phyloP scores from a whole-genome alignment of 768 basidiomycete species.

The Xerocomus potaroensis region DNA sequence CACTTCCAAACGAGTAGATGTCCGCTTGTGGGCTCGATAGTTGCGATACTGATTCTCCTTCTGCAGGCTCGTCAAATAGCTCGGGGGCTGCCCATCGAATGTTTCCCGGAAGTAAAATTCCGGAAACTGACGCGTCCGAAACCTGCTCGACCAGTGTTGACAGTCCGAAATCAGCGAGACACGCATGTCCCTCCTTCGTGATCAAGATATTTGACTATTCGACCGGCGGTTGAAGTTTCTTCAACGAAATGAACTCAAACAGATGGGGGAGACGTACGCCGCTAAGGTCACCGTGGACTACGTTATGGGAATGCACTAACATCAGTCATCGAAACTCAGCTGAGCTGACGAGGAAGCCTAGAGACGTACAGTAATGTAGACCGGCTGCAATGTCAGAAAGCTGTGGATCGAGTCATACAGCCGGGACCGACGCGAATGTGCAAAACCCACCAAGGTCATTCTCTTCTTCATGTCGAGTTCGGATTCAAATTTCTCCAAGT shows the following conservation, averaged over 20 bases:
- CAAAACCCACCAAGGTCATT: slow-evolving; percentile 29
- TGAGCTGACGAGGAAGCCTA: slow-evolving; percentile 2
- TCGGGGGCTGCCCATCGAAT: slow-evolving; percentile 31
- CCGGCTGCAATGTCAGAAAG: slow-evolving; percentile 42
- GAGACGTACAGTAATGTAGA: slow-evolving; percentile 31
- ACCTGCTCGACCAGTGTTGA: slow-evolving; percentile 14
- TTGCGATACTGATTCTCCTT: not conserved
- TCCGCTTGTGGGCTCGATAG: slow-evolving; percentile 15
- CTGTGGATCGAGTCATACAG: slow-evolving; percentile 20
- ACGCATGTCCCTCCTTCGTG: slow-evolving; percentile 37
- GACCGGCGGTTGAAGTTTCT: not conserved
- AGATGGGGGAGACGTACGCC: slow-evolving; percentile 22
- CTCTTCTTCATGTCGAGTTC: slow-evolving; percentile 22
- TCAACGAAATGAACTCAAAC: not conserved
- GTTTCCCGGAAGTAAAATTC: slow-evolving; percentile 19
- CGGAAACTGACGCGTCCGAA: slow-evolving; percentile 1
- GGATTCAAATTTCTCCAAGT: slow-evolving; percentile 19
- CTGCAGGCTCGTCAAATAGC: slow-evolving; percentile 8
- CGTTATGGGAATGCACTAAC: slow-evolving; percentile 32
- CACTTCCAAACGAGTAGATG: slow-evolving; percentile 28
- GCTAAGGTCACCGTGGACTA: slow-evolving; percentile 43
- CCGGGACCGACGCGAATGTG: not conserved
- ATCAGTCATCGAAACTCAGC: not conserved
- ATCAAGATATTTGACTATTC: slow-evolving; percentile 39
- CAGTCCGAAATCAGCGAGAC: slow-evolving; percentile 50